phyloP scores from a whole-genome alignment of 2,329 filamentous ascomycete species.

The Alternaria consortialis region DNA sequence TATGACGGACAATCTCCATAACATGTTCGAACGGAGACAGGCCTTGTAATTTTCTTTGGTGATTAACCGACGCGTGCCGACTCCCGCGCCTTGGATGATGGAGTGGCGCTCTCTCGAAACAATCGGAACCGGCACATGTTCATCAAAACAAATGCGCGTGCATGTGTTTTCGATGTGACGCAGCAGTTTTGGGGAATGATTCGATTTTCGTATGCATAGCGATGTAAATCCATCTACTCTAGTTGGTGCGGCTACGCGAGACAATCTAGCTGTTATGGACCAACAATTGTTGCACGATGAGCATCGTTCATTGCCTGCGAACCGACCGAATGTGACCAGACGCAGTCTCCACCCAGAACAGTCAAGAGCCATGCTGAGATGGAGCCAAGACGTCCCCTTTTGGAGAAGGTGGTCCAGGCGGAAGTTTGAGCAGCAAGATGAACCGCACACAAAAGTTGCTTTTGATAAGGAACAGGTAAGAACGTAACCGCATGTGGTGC shows the following conservation, averaged over 20 bases:
- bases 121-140: neutral
- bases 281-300: constrained; percentile 19
- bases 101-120: constrained; percentile 13
- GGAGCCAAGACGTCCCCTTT: constrained; percentile 23
- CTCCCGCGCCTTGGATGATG: constrained; percentile 11
- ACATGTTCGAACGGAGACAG: constrained; percentile 11
- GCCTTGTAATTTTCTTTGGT: constrained; percentile 26
- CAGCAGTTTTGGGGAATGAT: neutral
- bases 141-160: neutral
- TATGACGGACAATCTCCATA: constrained; percentile 14
- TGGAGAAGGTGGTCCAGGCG: constrained; percentile 21
- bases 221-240: neutral
- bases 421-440: constrained; percentile 22
- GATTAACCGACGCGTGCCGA: constrained; percentile 26
- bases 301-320: constrained; percentile 21
- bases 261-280: constrained; percentile 11
- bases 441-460: constrained; percentile 17
- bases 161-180: neutral
- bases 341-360: constrained; percentile 19
- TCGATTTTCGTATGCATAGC: neutral
- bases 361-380: constrained; percentile 16
- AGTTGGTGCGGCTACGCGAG: constrained; percentile 8
- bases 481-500: constrained; percentile 27
- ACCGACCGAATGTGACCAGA: constrained; percentile 31
- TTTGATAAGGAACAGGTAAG: constrained; percentile 27